Evolutionary conservation across 2,329 filamentous ascomycete genomes (phyloP).

Genomic region (Epichloe uncinata): DNA sequence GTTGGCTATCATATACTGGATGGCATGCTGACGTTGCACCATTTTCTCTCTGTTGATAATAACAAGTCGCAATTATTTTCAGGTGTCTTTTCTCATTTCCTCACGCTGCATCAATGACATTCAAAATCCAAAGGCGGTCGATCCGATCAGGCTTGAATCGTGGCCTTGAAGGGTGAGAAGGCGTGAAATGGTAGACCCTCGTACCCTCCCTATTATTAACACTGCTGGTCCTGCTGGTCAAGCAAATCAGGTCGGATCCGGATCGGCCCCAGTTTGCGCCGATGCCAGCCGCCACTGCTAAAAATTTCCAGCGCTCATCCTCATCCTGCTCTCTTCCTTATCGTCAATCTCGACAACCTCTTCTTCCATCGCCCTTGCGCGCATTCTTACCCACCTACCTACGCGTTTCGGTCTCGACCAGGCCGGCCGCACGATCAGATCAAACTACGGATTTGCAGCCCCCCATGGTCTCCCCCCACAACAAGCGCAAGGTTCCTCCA

Average conservation of each 20-base stretch:
- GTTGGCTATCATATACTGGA: background rate
- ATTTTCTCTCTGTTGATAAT: background rate
- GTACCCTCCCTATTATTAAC: too few species aligned
- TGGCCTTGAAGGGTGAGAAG: too few species aligned
- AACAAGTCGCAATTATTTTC: background rate
- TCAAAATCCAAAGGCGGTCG: too few species aligned
- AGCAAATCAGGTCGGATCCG: background rate
- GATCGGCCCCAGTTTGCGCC: conserved; percentile 1
- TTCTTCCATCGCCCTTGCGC: too few species aligned
- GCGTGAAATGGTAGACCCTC: too few species aligned
- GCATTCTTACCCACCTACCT: too few species aligned
- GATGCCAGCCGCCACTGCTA: background rate
- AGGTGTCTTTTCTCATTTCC: background rate
- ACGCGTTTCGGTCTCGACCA: background rate
- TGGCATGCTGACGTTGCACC: background rate
- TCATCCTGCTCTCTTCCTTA: background rate
- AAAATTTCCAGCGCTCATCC: background rate
- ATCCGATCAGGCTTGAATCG: too few species aligned
- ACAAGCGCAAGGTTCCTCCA: conserved; percentile 26
- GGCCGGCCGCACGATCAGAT: background rate
- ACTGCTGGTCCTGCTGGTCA: too few species aligned
- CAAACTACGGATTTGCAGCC: background rate
- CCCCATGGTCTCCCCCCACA: conserved; percentile 20
- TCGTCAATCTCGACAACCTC: background rate
- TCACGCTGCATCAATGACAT: too few species aligned